phyloP scores from a whole-genome alignment of 345 rosid genomes.

The Salix brachista region DNA sequence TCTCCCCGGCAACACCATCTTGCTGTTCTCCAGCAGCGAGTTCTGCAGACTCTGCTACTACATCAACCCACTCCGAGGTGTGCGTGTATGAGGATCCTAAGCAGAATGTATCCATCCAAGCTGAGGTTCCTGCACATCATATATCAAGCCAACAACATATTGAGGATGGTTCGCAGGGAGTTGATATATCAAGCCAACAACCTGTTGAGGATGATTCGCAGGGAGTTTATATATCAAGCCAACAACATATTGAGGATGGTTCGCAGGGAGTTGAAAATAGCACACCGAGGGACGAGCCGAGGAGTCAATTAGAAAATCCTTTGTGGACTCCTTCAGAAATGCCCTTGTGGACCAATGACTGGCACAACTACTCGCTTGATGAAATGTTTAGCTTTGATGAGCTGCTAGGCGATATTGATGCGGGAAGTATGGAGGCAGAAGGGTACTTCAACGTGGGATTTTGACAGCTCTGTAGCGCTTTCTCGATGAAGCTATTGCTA shows the following conservation, averaged over 20 bases:
- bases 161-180: no score
- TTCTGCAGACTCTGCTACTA: slow-evolving; percentile 21
- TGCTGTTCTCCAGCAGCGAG: slow-evolving; percentile 16
- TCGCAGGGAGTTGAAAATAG: not conserved
- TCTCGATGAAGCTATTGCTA: not conserved
- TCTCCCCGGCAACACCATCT: not conserved
- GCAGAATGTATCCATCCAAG: slow-evolving; percentile 2
- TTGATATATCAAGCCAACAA: not conserved
- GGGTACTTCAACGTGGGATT: slow-evolving; percentile 7
- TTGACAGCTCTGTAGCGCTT: not conserved
- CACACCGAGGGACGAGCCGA: slow-evolving; percentile 7
- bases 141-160: not conserved
- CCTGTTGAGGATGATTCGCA: not conserved
- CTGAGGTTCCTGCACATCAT: not conserved
- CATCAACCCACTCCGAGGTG: slow-evolving; percentile 45
- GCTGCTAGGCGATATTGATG: slow-evolving; percentile 31
- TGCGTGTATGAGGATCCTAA: slow-evolving; percentile 28
- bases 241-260: no score
- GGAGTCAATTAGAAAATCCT: slow-evolving; percentile 2
- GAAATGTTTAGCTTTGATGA: slow-evolving; percentile 63
- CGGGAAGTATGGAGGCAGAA: not conserved
- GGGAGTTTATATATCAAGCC: not conserved
- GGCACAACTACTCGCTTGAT: slow-evolving; percentile 24
- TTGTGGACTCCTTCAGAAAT: not conserved
- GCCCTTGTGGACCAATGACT: not conserved